Base-by-base conservation (phyloP, 1,284 basidiomycete genomes). In the Pisolithus thermaeus region DNA sequence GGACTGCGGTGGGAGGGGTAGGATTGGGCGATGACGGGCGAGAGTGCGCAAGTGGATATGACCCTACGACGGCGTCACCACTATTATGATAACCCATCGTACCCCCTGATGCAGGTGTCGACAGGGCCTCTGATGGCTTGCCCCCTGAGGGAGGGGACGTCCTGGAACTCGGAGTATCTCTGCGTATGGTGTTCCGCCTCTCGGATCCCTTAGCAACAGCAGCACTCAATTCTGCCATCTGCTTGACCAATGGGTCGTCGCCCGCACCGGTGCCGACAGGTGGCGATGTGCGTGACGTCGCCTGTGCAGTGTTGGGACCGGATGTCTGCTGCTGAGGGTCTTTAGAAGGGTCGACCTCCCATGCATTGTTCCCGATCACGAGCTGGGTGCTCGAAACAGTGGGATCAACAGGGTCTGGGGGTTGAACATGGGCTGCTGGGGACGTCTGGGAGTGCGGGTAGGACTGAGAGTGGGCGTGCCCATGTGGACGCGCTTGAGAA, bases 31-130 rank as follows among this genome's bases (percentile, higher is more conserved):
- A 92, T 1, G 80, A 60, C 0, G 92, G 81, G 35, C 91, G 83
- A 11, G 88, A 88, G 0, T 73, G 64, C 7, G 75, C 66, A 4
- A 27, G 46, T 3, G 90, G 88, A 58, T 87, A 84, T 0, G 73
- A 67, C 14, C 92, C 92, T 16, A 93, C 88, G 20, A 94, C 78
- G 36, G 81, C 61, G 51, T 92, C 85, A 0, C 87, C 91, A 58
- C 77, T 80, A 43, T 76, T 81, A 49, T 81, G 76, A 56, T 84
- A 87, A 62, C 86, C 81, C 18, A 63, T 66, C 14, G 55, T 54
- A 2, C 47, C 45, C n/a, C 22, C 39, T 7, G 18, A 22, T 40
- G 8, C 14, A 30, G 44, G 42, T 7, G 25, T 36, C 8, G 30
- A 8, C 11, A 36, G 18, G 4, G 49, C 28, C 22, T 43, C 42